Conservation (phyloP, 352 stramenopile genomes). For the Achlya hypogyna region DNA sequence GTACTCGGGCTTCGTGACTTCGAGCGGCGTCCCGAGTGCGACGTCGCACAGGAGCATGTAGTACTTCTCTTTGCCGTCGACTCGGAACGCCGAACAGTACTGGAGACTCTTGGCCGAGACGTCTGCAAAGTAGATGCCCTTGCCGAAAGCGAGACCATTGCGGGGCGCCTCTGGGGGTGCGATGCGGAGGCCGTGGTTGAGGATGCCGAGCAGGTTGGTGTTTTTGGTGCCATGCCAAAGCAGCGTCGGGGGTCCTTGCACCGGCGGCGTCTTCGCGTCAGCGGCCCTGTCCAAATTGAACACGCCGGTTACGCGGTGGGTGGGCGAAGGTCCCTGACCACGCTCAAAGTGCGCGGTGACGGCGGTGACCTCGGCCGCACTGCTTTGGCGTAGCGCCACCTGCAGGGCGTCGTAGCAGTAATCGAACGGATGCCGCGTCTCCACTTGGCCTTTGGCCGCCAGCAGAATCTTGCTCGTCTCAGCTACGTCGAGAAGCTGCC, state of each 20-base stretch:
- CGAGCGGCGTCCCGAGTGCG: conserved; percentile 34
- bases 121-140: conserved; percentile 83
- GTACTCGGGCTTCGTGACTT: conserved; percentile 20
- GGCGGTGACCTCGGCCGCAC: conserved; percentile 33
- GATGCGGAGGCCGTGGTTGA: conserved; percentile 77
- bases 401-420: conserved; percentile 73
- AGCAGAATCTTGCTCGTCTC: conserved; percentile 73
- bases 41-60: conserved; percentile 76
- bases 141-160: conserved; percentile 75
- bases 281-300: conserved; percentile 55
- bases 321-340: conserved; percentile 23
- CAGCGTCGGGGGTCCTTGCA: conserved; percentile 43
- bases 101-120: conserved; percentile 61
- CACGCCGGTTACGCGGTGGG: conserved; percentile 51
- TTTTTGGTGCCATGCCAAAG: conserved; percentile 79
- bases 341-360: conserved; percentile 57
- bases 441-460: conserved; percentile 37
- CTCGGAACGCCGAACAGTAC: conserved; percentile 52
- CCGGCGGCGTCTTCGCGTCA: conserved; percentile 33
- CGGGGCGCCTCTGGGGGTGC: conserved; percentile 74
- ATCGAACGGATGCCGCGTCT: conserved; percentile 45
- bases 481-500: conserved; percentile 55
- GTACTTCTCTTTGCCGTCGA: conserved; percentile 41
- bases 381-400: conserved; percentile 38
- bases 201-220: conserved; percentile 80